Percentiles rank a stretch among this genome's conserved stretches.
These are phyloP conservation scores for Arctostaphylos glauca DNA, from an alignment of 148 eudicot genomes.

Conservation along the genomic window DNA sequence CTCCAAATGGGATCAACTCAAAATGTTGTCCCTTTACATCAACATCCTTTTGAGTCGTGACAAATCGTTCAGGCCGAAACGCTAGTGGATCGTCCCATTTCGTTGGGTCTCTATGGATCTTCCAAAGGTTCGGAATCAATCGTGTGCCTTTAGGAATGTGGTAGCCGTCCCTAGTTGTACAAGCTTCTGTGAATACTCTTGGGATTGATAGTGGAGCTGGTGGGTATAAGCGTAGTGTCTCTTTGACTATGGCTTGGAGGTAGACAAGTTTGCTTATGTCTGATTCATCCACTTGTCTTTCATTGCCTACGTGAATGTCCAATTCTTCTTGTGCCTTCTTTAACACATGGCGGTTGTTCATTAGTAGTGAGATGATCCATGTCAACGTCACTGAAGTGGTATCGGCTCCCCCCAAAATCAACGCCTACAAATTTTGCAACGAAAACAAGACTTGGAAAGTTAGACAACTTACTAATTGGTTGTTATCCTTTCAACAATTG, in stretches of 20 bases:
- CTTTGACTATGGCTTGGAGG: slow-evolving; percentile 38
- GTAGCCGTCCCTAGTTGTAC: slow-evolving; percentile 24
- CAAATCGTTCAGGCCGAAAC: slow-evolving; percentile 38
- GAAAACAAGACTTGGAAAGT: no score
- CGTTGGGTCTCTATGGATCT: slow-evolving; percentile 23
- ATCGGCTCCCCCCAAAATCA: not conserved
- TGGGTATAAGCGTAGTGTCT: slow-evolving; percentile 35
- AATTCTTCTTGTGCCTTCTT: not conserved
- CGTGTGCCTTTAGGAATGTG: slow-evolving; percentile 32
- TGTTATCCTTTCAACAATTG: no score
- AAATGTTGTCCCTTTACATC: slow-evolving; percentile 27
- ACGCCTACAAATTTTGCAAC: not conserved
- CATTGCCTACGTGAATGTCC: slow-evolving; percentile 1
- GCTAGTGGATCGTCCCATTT: slow-evolving; percentile 24
- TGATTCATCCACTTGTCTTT: slow-evolving; percentile 25
- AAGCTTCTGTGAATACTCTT: slow-evolving; percentile 24
- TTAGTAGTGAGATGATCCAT: slow-evolving; percentile 28
- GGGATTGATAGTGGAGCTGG: slow-evolving; percentile 18
- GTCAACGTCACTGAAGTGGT: slow-evolving; percentile 1
- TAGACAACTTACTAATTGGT: no score
- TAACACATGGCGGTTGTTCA: not conserved
- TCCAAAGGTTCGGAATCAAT: slow-evolving; percentile 23
- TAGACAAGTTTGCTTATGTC: slow-evolving; percentile 28
- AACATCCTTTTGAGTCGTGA: slow-evolving; percentile 26
- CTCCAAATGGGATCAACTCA: slow-evolving; percentile 34